Conservation (phyloP, 495 filamentous ascomycete species). For the Aspergillus funiculosus region DNA sequence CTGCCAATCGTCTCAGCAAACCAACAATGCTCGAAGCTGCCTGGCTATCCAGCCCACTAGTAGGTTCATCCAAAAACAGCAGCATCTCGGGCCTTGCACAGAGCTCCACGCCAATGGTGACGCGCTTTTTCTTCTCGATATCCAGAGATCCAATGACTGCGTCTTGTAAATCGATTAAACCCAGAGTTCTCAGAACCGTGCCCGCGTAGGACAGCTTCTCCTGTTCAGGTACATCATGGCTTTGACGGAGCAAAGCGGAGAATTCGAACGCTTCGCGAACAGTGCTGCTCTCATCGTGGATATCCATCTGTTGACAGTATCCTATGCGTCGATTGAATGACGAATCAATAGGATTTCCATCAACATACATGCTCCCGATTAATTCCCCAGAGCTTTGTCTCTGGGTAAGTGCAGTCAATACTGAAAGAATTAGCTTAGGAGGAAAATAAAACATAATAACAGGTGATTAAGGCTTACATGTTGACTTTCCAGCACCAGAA, state of each 20-base stretch:
- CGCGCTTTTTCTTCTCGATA: constrained; percentile 54
- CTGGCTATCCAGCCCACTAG: constrained; percentile 69
- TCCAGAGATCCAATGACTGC: constrained; percentile 74
- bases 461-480: constrained; percentile 44
- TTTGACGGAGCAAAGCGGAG: constrained; percentile 75
- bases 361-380: constrained; percentile 64
- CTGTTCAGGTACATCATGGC: constrained; percentile 52
- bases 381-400: constrained; percentile 75
- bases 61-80: constrained; percentile 68
- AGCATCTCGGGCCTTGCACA: constrained; percentile 67
- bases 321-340: constrained; percentile 75
- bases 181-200: constrained; percentile 69
- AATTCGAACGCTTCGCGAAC: constrained; percentile 85
- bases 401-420: constrained; percentile 73
- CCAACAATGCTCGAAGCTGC: constrained; percentile 65
- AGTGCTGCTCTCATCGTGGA: constrained; percentile 76
- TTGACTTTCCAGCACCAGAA: constrained; percentile 80
- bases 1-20: constrained; percentile 64
- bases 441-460: too few species aligned
- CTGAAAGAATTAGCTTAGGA: constrained; percentile 12
- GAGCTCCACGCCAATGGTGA: constrained; percentile 81
- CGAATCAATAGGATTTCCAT: constrained; percentile 57
- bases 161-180: constrained; percentile 77
- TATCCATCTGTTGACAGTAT: constrained; percentile 83
- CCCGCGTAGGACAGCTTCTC: constrained; percentile 83